Evolutionary conservation across 768 basidiomycete genomes (phyloP).

Genomic region (Suillus decipiens): DNA sequence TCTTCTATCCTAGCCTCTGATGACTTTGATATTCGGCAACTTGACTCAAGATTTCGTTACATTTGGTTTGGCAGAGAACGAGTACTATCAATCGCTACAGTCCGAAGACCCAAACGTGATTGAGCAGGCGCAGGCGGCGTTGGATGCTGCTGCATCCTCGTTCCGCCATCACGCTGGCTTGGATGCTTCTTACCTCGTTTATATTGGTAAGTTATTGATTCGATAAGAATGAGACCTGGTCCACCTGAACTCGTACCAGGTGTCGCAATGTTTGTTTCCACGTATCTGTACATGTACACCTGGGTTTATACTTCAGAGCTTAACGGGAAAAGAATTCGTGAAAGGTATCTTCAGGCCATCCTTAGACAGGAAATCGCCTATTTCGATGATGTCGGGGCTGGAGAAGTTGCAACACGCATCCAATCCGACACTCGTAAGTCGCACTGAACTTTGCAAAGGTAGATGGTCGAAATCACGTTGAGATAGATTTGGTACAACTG

Average conservation of each 20-base stretch:
- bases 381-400: conserved; percentile 47
- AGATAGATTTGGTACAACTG: conserved; percentile 46
- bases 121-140: conserved; percentile 7
- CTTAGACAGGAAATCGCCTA: conserved; percentile 55
- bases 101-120: conserved; percentile 15
- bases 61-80: conserved; percentile 25
- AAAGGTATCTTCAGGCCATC: conserved; percentile 48
- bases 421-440: conserved; percentile 18
- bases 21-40: conserved; percentile 53
- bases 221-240: neutral
- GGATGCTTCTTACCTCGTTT: conserved; percentile 40
- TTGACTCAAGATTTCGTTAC: conserved; percentile 43
- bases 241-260: conserved; percentile 29
- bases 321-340: conserved; percentile 49
- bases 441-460: neutral
- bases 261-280: conserved; percentile 46
- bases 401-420: conserved; percentile 60
- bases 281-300: conserved; percentile 41
- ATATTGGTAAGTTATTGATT: conserved; percentile 35
- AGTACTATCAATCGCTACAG: conserved; percentile 8
- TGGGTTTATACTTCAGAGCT: conserved; percentile 44
- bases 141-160: conserved; percentile 14
- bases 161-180: conserved; percentile 34
- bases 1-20: conserved; percentile 29
- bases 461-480: neutral